Base-by-base conservation (phyloP, 305 asterid species). In the Fraxinus paxiana region DNA sequence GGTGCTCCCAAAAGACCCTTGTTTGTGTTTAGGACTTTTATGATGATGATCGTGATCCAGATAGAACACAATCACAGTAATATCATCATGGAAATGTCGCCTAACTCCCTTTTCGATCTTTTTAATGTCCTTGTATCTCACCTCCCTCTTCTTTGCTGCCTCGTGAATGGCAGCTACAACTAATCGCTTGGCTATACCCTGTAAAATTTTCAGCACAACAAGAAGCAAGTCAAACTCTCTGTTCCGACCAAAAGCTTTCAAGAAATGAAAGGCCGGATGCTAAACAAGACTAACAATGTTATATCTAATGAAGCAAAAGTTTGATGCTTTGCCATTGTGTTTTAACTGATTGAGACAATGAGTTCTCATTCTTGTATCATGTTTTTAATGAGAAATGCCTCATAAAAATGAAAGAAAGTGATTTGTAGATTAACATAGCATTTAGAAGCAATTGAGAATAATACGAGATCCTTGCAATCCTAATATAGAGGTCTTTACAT, bases 81-180 rank as follows among this genome's bases (percentile, higher is more conserved):
- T 96, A 80, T 96, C 98, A 26, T 96, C 99, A 22, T 92, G 99
- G 88, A 96, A 94, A 87, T 94, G 97, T 26, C 99, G 90, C 86
- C 99, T 83, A 69, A 86, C 81, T 54, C 99, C 99, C 89, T 80
- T 94, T 83, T 91, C 99, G 2, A 94, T 94, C 88, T 92, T 94
- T 87, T 77, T 84, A 2, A 96, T 91, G 83, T 94, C 97, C 59
- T 69, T 87, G 89, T 90, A 94, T 48, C 94, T 89, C 87, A 94
- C 80, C 84, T 96, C 98, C 90, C 97, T 91, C 90, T 92, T 96
- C 90, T 88, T 94, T 8, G 98, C 97, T 61, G 97, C 97, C 86
- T 88, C 94, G 81, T 90, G 89, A 74, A 94, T 81, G 28, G 99
- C 98, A 26, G 97, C 92, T 70, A 86, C 91, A 31, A 94, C 95